Conservation (phyloP, 441 rosid genomes). For the Populus trichocarpa region DNA sequence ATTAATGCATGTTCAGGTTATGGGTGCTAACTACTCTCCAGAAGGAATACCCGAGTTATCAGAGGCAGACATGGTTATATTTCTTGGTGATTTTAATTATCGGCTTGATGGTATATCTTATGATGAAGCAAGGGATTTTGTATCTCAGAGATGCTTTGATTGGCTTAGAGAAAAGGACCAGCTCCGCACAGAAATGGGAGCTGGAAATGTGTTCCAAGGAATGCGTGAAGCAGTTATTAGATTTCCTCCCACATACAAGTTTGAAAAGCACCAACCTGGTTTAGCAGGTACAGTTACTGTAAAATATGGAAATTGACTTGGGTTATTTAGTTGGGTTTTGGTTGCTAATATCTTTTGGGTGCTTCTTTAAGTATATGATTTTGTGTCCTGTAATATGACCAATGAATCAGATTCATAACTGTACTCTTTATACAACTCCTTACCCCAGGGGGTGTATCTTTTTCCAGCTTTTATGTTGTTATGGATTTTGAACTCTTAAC, state of each 20-base stretch:
- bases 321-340: background rate
- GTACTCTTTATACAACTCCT: background rate
- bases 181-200: constrained; percentile 92
- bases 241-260: constrained; percentile 98
- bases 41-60: constrained; percentile 84
- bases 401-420: background rate
- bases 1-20: constrained; percentile 41
- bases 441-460: background rate
- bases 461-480: background rate
- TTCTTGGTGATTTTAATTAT: constrained; percentile 94
- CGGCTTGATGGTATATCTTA: constrained; percentile 92
- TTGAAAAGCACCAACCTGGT: constrained; percentile 89
- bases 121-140: constrained; percentile 98
- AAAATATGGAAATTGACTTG: background rate
- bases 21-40: constrained; percentile 38
- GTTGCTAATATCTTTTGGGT: background rate
- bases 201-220: constrained; percentile 97
- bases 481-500: constrained; percentile 5
- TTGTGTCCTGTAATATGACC: background rate
- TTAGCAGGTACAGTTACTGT: constrained; percentile 62
- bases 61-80: constrained; percentile 95
- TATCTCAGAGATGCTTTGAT: constrained; percentile 96
- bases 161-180: constrained; percentile 99
- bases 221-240: constrained; percentile 93
- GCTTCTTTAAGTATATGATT: background rate